Percentiles rank a stretch among this genome's conserved stretches.
Conservation (phyloP, 2,329 filamentous ascomycete genomes). For the Tolypocladium nubicola region DNA sequence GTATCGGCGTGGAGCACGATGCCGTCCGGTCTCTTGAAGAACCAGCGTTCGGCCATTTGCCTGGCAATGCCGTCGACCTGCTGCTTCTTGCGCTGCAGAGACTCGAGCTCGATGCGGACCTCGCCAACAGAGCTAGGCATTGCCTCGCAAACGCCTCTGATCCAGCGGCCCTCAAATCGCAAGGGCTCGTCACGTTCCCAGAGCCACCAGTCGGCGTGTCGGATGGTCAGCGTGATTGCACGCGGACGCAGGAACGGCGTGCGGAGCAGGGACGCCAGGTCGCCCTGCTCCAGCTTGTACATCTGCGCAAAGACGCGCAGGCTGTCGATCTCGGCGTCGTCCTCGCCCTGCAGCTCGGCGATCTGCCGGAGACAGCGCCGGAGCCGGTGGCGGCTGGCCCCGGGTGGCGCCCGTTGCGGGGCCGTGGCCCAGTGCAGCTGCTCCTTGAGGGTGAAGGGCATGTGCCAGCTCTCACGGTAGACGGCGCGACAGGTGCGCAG, state of each 20-base stretch:
- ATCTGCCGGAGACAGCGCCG: slow-evolving; percentile 7
- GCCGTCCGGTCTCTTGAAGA: slow-evolving; percentile 22
- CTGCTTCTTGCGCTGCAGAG: slow-evolving; percentile 29
- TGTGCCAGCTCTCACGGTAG: slow-evolving; percentile 30
- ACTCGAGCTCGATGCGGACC: slow-evolving; percentile 36
- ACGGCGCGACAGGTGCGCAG: slow-evolving; percentile 30
- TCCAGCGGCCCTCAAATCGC: slow-evolving; percentile 24
- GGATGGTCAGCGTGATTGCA: slow-evolving; percentile 31
- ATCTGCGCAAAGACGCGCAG: slow-evolving; percentile 33
- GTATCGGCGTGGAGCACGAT: slow-evolving; percentile 17
- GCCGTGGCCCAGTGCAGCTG: slow-evolving; percentile 27
- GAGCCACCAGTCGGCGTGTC: slow-evolving; percentile 38
- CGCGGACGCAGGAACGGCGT: slow-evolving; percentile 20
- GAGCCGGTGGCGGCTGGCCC: slow-evolving; percentile 3
- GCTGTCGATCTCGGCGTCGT: slow-evolving; percentile 14
- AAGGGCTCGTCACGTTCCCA: slow-evolving; percentile 29
- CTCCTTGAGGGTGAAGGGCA: slow-evolving; percentile 27
- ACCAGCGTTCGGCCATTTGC: slow-evolving; percentile 22
- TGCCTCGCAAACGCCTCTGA: slow-evolving; percentile 9
- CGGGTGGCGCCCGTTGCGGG: slow-evolving; percentile 18
- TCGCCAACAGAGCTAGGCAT: slow-evolving; percentile 24
- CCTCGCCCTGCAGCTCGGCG: slow-evolving; percentile 9
- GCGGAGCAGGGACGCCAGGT: slow-evolving; percentile 14
- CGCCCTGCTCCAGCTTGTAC: slow-evolving; percentile 22
- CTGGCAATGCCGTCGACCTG: slow-evolving; percentile 34